These are phyloP conservation scores for Turritis glabra DNA, from an alignment of 345 rosid genomes.

Conservation along the genomic window DNA sequence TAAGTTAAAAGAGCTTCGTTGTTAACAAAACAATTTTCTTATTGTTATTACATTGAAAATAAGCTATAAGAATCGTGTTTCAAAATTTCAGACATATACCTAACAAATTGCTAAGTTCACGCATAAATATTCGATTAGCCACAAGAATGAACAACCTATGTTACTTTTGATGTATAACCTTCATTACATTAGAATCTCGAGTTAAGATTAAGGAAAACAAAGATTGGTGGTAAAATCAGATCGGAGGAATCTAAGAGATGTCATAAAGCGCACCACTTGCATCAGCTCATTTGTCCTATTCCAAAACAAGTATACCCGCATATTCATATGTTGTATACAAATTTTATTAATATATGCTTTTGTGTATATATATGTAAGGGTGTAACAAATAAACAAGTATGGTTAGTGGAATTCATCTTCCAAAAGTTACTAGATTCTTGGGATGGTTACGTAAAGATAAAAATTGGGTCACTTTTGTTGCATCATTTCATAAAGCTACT, in stretches of 20 bases:
- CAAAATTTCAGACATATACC: neutral
- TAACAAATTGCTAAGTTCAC: neutral
- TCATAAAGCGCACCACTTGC: constrained; percentile 24
- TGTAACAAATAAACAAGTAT: constrained; percentile 24
- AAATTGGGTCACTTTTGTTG: constrained; percentile 35
- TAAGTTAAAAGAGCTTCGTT: neutral
- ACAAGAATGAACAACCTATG: neutral
- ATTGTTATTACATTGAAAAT: neutral
- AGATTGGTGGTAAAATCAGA: neutral
- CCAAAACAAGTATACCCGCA: constrained; percentile 31
- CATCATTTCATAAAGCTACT: constrained; percentile 40
- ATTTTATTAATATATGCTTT: neutral
- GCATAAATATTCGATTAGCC: neutral
- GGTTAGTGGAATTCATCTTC: constrained; percentile 38
- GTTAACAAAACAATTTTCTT: neutral
- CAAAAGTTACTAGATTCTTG: constrained; percentile 40
- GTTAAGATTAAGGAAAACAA: neutral
- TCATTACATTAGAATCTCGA: constrained; percentile 7
- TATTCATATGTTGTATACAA: constrained; percentile 3
- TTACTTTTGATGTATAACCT: neutral
- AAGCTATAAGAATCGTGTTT: neutral
- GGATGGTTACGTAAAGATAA: constrained; percentile 33
- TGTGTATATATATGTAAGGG: constrained; percentile 6
- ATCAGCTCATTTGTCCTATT: constrained; percentile 35
- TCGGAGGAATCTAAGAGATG: constrained; percentile 32